Evolutionary conservation across 371 early-diverging fungal genomes (phyloP).

Genomic region (Fennellomyces sp.): DNA sequence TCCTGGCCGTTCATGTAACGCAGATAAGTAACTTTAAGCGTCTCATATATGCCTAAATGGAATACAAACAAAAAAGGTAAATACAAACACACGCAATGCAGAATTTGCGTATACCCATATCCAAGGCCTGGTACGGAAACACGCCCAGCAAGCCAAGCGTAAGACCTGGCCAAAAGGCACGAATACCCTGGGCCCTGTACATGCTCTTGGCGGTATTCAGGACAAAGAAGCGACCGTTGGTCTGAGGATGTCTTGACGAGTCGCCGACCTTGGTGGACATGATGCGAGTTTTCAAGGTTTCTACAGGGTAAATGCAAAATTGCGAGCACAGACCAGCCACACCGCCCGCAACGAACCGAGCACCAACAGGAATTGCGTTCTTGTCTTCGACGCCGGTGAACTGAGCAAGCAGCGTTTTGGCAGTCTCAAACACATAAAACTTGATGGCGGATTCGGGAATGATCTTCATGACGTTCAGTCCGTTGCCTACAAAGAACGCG

Average conservation of each 20-base stretch:
- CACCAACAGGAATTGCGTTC: slow-evolving; percentile 61
- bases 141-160: slow-evolving; percentile 68
- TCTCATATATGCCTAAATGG: slow-evolving; percentile 62
- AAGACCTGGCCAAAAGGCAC: slow-evolving; percentile 79
- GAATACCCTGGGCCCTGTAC: slow-evolving; percentile 61
- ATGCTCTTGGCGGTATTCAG: slow-evolving; percentile 57
- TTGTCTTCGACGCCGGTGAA: slow-evolving; percentile 50
- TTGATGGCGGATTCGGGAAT: slow-evolving; percentile 82
- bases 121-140: slow-evolving; percentile 84
- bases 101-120: slow-evolving; percentile 62
- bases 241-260: neutral
- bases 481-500: slow-evolving; percentile 84
- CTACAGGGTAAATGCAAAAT: slow-evolving; percentile 81
- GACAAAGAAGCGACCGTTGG: slow-evolving; percentile 25
- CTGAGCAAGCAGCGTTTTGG: slow-evolving; percentile 60
- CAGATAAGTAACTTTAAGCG: slow-evolving; percentile 73
- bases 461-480: slow-evolving; percentile 83
- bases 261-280: slow-evolving; percentile 58
- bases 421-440: slow-evolving; percentile 74
- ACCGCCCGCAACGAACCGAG: slow-evolving; percentile 79
- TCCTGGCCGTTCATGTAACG: slow-evolving; percentile 48
- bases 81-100: neutral
- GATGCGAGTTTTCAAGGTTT: slow-evolving; percentile 77
- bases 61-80: too few relatives aligned
- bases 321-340: slow-evolving; percentile 80